A percentile compares a stretch with the other conserved stretches of the same genome.
phyloP scores from a whole-genome alignment of 495 filamentous ascomycete genomes.

The Immersiella caudata region DNA sequence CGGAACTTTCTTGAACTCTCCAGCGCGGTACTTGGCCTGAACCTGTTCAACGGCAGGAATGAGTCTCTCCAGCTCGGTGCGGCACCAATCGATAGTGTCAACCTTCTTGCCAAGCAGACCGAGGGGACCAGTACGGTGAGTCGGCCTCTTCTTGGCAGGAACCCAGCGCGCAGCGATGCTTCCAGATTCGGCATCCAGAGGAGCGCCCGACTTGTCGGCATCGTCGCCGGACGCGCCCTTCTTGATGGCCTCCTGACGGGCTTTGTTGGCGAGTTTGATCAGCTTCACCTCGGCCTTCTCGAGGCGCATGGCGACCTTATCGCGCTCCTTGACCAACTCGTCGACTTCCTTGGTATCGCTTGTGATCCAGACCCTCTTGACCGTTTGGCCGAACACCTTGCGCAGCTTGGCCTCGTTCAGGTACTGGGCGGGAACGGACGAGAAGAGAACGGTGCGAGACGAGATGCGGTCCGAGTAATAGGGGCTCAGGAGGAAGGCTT shows the following conservation, averaged over 20 bases:
- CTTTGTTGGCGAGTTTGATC: slow-evolving; percentile 78
- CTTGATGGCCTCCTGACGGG: slow-evolving; percentile 73
- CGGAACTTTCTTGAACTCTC: slow-evolving; percentile 67
- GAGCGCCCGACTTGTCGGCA: slow-evolving; percentile 47
- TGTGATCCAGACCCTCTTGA: slow-evolving; percentile 85
- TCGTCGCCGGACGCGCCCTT: slow-evolving; percentile 57
- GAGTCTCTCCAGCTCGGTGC: slow-evolving; percentile 76
- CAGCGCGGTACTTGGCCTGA: slow-evolving; percentile 72
- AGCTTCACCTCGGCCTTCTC: slow-evolving; percentile 90
- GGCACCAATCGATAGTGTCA: slow-evolving; percentile 92
- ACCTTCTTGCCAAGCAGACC: slow-evolving; percentile 87
- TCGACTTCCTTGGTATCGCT: slow-evolving; percentile 80
- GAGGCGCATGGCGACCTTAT: slow-evolving; percentile 80
- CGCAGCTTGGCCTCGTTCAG: slow-evolving; percentile 73
- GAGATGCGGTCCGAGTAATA: slow-evolving; percentile 87
- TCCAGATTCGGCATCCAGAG: slow-evolving; percentile 65
- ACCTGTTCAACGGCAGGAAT: slow-evolving; percentile 77
- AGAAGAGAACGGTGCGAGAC: slow-evolving; percentile 90
- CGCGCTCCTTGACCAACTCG: slow-evolving; percentile 80
- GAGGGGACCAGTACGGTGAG: slow-evolving; percentile 76
- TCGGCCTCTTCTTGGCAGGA: slow-evolving; percentile 77
- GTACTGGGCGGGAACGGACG: slow-evolving; percentile 77
- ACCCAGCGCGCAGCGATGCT: slow-evolving; percentile 81
- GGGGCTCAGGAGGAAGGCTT: slow-evolving; percentile 90
- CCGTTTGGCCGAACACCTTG: slow-evolving; percentile 74